Base-by-base conservation (phyloP, 139 green algal species). In the Eudorina sp. region DNA sequence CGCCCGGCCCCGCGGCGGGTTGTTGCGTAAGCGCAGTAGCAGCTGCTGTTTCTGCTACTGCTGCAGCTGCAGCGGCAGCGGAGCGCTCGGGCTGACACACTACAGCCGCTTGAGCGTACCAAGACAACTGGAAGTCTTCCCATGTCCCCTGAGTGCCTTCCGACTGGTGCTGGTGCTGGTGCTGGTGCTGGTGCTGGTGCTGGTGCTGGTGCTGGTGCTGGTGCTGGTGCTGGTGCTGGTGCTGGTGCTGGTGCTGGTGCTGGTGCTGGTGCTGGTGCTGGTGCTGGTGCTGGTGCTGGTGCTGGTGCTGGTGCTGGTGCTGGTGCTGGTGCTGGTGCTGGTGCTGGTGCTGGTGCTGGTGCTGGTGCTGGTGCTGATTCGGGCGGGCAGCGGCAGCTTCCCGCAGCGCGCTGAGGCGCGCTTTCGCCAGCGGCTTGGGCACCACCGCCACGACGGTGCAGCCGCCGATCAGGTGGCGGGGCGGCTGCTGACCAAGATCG, bases 31-130 rank as follows among this genome's bases (percentile, higher is more conserved):
- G n/a, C n/a, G n/a, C n/a, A n/a, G n/a, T n/a, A n/a, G n/a, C n/a
- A n/a, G n/a, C n/a, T n/a, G n/a, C n/a, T n/a, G n/a, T 73, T 41
- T 73, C 25, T 38, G 68, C 16, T 18, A 3, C 68, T 76, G 19
- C 27, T 2, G 18, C 31, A 21, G 4, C 3, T 29, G 66, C 36
- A 46, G 66, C 14, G 46, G 16, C 66, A 4, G 36, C 36, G 3
- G 38, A 7, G 8, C 18, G 34, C 0, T 55, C 76, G 5, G 76
- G 76, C 76, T 66, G 51, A 34, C 51, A 83, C 76, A 83, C n/a
- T 31, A 83, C 76, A 36, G 76, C 76, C 19, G 76, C 76, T 51
- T 83, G 76, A 36, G 51, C 53, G 34, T 64, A 83, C 76, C 76
- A 83, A 6, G n/a, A 34, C 23, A 83, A 34, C 48, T 51, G 8